Percentiles rank a stretch among this genome's conserved stretches.
Evolutionary conservation across 148 eudicot species (phyloP).

Genomic region (Arbutus unedo): DNA sequence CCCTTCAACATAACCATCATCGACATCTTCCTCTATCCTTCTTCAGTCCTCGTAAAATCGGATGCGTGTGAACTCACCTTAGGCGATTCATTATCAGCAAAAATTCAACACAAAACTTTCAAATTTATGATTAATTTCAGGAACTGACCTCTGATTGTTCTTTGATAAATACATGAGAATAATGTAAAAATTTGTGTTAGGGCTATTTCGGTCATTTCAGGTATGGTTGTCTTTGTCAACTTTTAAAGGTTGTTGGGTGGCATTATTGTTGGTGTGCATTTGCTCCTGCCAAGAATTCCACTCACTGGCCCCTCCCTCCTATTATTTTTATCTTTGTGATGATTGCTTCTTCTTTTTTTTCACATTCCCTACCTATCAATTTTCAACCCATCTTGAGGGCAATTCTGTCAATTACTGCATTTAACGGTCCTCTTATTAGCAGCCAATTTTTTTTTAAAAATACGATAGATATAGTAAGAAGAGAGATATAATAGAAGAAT

Average conservation of each 20-base stretch:
- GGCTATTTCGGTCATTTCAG: neutral
- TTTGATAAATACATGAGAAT: too few species aligned
- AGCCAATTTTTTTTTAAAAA: too few species aligned
- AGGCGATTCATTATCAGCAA: neutral
- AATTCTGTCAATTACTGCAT: neutral
- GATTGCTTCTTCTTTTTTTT: conserved; percentile 1
- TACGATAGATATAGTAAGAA: too few species aligned
- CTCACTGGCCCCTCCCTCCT: conserved; percentile 1
- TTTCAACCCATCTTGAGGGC: neutral
- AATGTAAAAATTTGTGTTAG: neutral
- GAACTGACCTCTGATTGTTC: too few species aligned
- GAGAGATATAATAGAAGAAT: too few species aligned
- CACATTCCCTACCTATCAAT: neutral
- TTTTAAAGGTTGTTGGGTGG: conserved; percentile 15
- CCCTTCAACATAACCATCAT: too few species aligned
- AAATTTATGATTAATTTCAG: too few species aligned
- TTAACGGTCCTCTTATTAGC: too few species aligned
- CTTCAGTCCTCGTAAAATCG: too few species aligned
- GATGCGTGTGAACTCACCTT: neutral
- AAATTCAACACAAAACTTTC: too few species aligned
- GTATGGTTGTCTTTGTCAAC: conserved; percentile 14
- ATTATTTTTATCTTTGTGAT: neutral
- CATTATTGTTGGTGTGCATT: conserved; percentile 18
- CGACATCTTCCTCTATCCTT: too few species aligned
- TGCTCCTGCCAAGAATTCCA: conserved; percentile 5